phyloP scores from a whole-genome alignment of 2,329 filamentous ascomycete species.

The Sclerotinia nivalis region DNA sequence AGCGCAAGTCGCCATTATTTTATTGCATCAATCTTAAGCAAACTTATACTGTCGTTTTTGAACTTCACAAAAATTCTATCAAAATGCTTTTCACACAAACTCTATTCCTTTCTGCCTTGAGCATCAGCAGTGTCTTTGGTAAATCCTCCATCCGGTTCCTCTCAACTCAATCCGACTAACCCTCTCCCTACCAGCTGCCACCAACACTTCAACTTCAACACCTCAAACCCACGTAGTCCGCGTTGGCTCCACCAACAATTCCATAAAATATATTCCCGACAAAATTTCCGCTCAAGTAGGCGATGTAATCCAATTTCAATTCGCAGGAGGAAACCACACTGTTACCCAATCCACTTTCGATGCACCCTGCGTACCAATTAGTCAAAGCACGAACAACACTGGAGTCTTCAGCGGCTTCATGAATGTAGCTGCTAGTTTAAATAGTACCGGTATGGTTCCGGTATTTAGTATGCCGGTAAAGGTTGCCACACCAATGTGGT shows the following conservation, averaged over 20 bases:
- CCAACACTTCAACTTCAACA: constrained; percentile 41
- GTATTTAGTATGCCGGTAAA: constrained; percentile 73
- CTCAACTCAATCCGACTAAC: background rate
- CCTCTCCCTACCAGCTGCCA: background rate
- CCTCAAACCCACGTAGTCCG: constrained; percentile 60
- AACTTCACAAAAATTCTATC: constrained; percentile 29
- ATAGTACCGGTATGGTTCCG: constrained; percentile 53
- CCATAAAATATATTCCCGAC: constrained; percentile 64
- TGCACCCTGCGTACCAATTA: constrained; percentile 65
- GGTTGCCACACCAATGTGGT: constrained; percentile 70
- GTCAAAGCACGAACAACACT: constrained; percentile 47
- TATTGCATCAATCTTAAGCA: constrained; percentile 19
- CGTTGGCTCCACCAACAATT: constrained; percentile 53
- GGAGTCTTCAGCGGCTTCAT: constrained; percentile 70
- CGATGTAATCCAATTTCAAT: constrained; percentile 67
- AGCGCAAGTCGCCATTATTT: constrained; percentile 38
- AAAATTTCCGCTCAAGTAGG: constrained; percentile 64
- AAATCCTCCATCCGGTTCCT: constrained; percentile 22
- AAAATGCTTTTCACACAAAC: constrained; percentile 42
- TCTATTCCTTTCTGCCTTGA: constrained; percentile 37
- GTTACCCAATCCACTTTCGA: constrained; percentile 77
- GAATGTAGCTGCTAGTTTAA: constrained; percentile 56
- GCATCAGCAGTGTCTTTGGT: constrained; percentile 38
- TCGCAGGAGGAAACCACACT: constrained; percentile 71
- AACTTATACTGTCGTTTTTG: constrained; percentile 33